Evolutionary conservation across 2,329 filamentous ascomycete genomes (phyloP).

Genomic region (Venturia nashicola): DNA sequence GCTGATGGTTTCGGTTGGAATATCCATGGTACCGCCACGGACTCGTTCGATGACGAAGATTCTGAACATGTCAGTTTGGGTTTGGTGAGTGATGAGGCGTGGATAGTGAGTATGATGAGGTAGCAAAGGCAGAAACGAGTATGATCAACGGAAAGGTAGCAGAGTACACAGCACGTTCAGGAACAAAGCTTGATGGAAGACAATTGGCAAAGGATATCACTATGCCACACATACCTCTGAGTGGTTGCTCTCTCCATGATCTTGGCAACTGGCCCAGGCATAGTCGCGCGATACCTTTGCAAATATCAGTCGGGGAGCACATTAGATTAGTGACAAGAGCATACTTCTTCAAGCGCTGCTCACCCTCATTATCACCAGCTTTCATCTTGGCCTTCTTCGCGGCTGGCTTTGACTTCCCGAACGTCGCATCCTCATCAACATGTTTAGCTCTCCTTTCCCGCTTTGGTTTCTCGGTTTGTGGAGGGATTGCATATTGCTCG

Average conservation of each 20-base stretch:
- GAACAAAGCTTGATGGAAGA: neutral
- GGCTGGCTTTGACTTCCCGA: neutral
- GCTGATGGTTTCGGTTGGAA: conserved; percentile 40
- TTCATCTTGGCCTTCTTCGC: conserved; percentile 3
- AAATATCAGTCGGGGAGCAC: conserved; percentile 7
- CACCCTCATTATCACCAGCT: conserved; percentile 11
- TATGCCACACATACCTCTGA: conserved; percentile 24
- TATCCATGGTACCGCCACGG: conserved; percentile 29
- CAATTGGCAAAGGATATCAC: no score
- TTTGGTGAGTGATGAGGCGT: neutral
- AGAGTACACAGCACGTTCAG: neutral
- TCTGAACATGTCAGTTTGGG: neutral
- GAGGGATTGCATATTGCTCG: neutral
- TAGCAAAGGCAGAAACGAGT: no score
- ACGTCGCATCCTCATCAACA: neutral
- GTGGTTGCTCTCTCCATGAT: conserved; percentile 36
- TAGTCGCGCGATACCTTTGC: conserved; percentile 19
- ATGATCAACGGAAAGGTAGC: neutral
- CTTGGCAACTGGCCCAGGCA: conserved; percentile 34
- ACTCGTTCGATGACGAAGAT: conserved; percentile 46
- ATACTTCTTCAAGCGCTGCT: conserved; percentile 20
- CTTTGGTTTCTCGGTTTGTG: neutral
- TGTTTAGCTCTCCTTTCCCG: neutral
- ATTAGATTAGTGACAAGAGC: neutral
- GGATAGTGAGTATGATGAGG: neutral